Base-by-base conservation (phyloP, 768 basidiomycete genomes). In the Panaeolus cyanescens region DNA sequence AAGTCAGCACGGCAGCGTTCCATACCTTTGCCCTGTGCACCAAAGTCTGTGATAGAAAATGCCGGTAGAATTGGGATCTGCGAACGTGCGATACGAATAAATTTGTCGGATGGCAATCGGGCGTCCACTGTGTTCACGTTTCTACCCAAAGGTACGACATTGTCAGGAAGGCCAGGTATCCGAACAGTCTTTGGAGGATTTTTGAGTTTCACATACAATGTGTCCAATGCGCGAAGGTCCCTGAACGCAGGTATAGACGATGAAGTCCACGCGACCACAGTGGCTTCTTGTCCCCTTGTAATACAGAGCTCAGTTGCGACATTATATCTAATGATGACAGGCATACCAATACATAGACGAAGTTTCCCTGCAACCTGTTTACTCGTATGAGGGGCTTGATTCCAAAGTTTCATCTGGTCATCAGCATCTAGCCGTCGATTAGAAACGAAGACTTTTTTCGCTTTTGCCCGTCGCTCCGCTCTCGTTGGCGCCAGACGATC, bases 231-330 rank as follows among this genome's bases (percentile, higher is more conserved):
- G 4, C 8, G 20, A 10, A 68, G 59, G 0, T 59, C 66, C 33
- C 71, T 65, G 2, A 59, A 64, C 12, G 62, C 31, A 2, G 55
- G 32, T 0, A 72, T 67, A 1, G 19, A 22, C 0, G 32, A n/a
- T 17, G 61, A 42, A 1, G 71, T 39, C 75, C 76, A 77, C 2
- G 67, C 72, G 32, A 61, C 61, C 0, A 77, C 66, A 15, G 28
- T 39, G 0, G 40, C 75, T 58, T 78, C 74, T 55, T 75, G 73
- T 0, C 75, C 74, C 40, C 74, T 75, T 4, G 74, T 78, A 0
- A 77, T 73, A 57, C 74, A 74, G 0, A 75, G 54, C 30, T 77
- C 74, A 12, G 72, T 78, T 0, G 73, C 75, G 13, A 66, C 58
- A 62, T 77, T 77, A 39, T 70, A 54, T 3, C 69, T 58, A 0